phyloP scores from a whole-genome alignment of 129 eudicot species.

The Kitagawia praeruptora region DNA sequence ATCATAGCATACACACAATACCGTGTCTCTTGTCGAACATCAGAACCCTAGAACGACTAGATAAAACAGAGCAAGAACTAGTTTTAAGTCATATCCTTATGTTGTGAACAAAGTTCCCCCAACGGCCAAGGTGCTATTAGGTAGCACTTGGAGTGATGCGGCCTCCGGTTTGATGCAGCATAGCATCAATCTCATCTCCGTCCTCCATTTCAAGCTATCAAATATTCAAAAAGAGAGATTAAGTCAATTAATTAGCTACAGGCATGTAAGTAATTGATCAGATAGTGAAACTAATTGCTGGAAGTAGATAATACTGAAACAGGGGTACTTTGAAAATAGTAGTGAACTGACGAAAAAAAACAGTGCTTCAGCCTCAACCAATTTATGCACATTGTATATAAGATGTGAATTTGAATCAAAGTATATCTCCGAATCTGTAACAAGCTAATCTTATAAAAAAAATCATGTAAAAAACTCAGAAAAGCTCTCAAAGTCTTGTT shows the following conservation, averaged over 20 bases:
- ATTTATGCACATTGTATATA: neutral
- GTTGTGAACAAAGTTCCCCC: neutral
- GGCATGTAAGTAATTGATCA: neutral
- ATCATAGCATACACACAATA: neutral
- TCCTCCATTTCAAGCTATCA: conserved; percentile 22
- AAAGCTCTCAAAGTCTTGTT: neutral
- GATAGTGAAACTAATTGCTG: neutral
- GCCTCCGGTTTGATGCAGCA: conserved; percentile 22
- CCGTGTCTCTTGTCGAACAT: neutral
- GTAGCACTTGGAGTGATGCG: neutral
- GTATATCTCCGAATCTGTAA: neutral
- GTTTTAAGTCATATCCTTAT: neutral
- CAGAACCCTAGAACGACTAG: neutral
- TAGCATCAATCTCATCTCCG: conserved; percentile 22
- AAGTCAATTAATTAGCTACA: neutral
- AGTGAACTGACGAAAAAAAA: neutral
- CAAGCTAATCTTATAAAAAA: neutral
- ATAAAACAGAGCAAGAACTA: neutral
- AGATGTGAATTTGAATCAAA: neutral
- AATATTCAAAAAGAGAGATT: neutral
- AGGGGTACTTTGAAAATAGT: neutral
- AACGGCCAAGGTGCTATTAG: neutral
- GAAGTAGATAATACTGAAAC: neutral
- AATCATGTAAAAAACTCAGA: neutral
- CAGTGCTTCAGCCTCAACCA: neutral